Evolutionary conservation across 768 basidiomycete genomes (phyloP), one percentile per base, ranked within the genome.

Genomic region (Porpolomopsis calyptriformis): DNA sequence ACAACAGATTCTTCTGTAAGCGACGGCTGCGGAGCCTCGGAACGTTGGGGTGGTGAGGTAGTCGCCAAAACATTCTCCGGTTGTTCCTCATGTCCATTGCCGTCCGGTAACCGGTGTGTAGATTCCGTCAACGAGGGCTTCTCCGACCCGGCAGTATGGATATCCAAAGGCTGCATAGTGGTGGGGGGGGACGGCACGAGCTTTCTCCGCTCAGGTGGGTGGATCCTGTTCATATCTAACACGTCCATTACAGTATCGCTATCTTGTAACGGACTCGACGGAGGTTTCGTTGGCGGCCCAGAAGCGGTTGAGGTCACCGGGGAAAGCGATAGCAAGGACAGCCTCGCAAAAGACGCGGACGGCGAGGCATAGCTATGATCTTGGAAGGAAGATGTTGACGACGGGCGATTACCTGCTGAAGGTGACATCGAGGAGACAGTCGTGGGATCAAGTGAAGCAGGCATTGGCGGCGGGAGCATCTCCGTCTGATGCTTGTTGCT

Each of bases 381-480:
- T n/a, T 36, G 38, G 19, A 38, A 45, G 42, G 34, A 43, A 24
- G 34, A 24, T 16, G 54, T 48, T 19, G 47, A 52, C 23, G 45
- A 45, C 23, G 54, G 44, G 6, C 47, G 27, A 50, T 40, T 64
- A 61, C 16, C 60, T 60, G 24, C 60, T 60, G 24, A 65, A 49
- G 8, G 35, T 11, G 41, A 20, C 26, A 45, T 16, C 19, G 52
- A 40, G 12, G 51, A 49, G 29, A 51, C 23, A 3, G 65, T 64
- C 24, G 69, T 67, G 4, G 68, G 64, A 48, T 73, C 67, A 20
- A 67, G 54, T 9, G 65, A 58, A 14, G 68, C 66, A 4, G 73
- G 73, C 56, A 75, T 64, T 0, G 70, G 70, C 18, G 74, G 73
- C 4, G 75, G 76, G 4, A 76, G 74, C 76, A 73, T 70, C 12